phyloP scores from a whole-genome alignment of 805 yeast species.

The Suhomyces sp. region DNA sequence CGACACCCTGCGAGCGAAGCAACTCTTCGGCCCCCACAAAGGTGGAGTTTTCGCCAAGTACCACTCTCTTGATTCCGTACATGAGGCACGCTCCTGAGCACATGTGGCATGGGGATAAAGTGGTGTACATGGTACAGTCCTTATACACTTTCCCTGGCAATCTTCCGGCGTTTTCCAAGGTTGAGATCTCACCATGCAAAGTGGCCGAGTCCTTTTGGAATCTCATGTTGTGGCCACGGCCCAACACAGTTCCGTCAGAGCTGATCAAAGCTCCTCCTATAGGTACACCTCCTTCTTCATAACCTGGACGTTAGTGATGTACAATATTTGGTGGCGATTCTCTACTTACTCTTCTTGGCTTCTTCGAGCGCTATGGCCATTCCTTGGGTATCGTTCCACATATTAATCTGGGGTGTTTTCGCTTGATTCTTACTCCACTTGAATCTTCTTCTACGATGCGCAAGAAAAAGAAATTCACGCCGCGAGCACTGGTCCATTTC shows the following conservation, averaged over 20 bases:
- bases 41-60: constrained; percentile 83
- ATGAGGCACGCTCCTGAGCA: constrained; percentile 90
- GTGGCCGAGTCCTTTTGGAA: constrained; percentile 81
- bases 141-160: constrained; percentile 75
- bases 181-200: constrained; percentile 88
- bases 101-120: constrained; percentile 92
- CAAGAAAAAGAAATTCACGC: neutral
- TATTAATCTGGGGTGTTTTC: neutral
- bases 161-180: constrained; percentile 89
- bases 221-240: constrained; percentile 88
- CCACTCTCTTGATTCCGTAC: constrained; percentile 85
- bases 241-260: constrained; percentile 76
- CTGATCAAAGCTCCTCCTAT: constrained; percentile 75
- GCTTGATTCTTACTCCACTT: neutral
- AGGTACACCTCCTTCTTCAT: constrained; percentile 86
- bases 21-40: constrained; percentile 83
- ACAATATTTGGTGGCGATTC: neutral
- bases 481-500: neutral
- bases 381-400: constrained; percentile 57
- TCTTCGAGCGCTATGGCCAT: constrained; percentile 69
- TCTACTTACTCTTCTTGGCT: constrained; percentile 55
- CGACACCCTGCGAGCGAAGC: constrained; percentile 64
- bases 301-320: constrained; percentile 38
- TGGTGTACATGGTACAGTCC: constrained; percentile 86
- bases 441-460: neutral